Conservation (phyloP, 2,329 filamentous ascomycete species). For the Colletotrichum camelliae region DNA sequence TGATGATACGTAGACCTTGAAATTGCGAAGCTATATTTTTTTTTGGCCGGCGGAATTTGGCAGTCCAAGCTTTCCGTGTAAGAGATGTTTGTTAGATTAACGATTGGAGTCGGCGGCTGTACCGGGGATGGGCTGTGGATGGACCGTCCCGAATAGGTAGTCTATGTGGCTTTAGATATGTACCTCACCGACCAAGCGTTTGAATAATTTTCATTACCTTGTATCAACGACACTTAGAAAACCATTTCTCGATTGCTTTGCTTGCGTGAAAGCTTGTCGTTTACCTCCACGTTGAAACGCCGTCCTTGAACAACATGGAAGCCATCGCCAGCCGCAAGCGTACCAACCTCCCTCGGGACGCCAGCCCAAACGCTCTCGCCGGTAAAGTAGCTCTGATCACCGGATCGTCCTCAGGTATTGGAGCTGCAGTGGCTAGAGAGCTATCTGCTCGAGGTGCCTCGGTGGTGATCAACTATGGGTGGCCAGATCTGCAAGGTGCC, state of each 20-base stretch:
- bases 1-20: background rate
- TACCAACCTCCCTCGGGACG: background rate
- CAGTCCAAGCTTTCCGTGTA: background rate
- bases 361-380: background rate
- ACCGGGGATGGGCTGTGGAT: background rate
- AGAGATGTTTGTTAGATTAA: background rate
- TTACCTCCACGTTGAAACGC: background rate
- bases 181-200: background rate
- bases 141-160: background rate
- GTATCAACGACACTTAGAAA: background rate
- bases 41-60: background rate
- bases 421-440: slow-evolving; percentile 47
- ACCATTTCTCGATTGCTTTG: background rate
- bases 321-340: background rate
- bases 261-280: background rate
- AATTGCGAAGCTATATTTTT: background rate
- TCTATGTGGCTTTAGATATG: background rate
- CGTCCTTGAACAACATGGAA: background rate
- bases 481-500: slow-evolving; percentile 5
- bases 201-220: background rate
- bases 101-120: background rate
- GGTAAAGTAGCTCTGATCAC: slow-evolving; percentile 58
- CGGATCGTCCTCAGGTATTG: slow-evolving; percentile 49
- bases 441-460: slow-evolving; percentile 49
- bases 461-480: slow-evolving; percentile 56